phyloP scores from a whole-genome alignment of 2,329 filamentous ascomycete species.

The Alternaria solani region DNA sequence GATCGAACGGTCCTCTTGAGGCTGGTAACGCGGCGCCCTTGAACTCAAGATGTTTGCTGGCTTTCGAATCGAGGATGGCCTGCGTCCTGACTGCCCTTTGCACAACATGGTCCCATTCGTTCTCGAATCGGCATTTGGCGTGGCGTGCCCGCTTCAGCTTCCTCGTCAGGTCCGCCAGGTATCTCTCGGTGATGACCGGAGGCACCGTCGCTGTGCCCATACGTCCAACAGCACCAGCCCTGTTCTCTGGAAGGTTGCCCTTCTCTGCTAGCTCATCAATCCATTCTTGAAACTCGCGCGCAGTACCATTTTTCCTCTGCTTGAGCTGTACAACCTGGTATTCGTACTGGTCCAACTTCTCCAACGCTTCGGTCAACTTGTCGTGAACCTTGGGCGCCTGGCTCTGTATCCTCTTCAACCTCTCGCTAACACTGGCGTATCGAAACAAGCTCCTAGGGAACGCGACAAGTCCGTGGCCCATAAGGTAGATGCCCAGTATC shows the following conservation, averaged over 20 bases:
- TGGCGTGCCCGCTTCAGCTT: conserved; percentile 83
- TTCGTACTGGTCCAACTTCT: conserved; percentile 82
- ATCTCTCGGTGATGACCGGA: conserved; percentile 88
- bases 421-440: conserved; percentile 77
- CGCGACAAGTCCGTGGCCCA: conserved; percentile 95
- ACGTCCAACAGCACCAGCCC: conserved; percentile 42
- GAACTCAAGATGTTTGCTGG: conserved; percentile 82
- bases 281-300: conserved; percentile 84
- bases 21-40: conserved; percentile 61
- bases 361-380: conserved; percentile 82
- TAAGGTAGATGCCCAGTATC: conserved; percentile 90
- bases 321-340: conserved; percentile 80
- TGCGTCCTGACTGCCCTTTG: conserved; percentile 78
- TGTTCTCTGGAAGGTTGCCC: conserved; percentile 71
- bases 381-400: conserved; percentile 86
- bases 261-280: conserved; percentile 91
- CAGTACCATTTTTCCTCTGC: conserved; percentile 80
- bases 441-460: conserved; percentile 84
- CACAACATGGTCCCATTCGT: conserved; percentile 85
- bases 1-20: conserved; percentile 53
- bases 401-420: conserved; percentile 76
- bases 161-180: conserved; percentile 87
- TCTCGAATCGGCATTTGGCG: conserved; percentile 79
- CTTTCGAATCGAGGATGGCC: conserved; percentile 81
- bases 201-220: conserved; percentile 64